phyloP scores from a whole-genome alignment of 2,329 filamentous ascomycete species.

The Pestalotiopsis sp. region DNA sequence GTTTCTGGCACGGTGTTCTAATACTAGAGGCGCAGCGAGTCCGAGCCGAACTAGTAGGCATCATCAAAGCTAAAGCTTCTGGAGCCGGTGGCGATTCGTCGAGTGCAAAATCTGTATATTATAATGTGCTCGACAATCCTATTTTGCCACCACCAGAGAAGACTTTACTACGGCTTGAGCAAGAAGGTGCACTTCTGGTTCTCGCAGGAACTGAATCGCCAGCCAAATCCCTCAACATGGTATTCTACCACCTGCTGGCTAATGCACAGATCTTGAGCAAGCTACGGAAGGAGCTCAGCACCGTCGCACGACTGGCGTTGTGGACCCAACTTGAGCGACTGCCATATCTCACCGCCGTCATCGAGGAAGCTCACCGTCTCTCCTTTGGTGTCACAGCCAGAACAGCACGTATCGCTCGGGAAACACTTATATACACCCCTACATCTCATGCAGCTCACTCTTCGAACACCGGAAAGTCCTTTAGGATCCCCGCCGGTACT shows the following conservation, averaged over 20 bases:
- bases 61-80: constrained; percentile 10
- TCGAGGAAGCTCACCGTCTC: constrained; percentile 1
- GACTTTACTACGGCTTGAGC: neutral
- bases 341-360: constrained; percentile 1
- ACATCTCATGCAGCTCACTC: constrained; percentile 19
- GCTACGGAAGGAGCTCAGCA: neutral
- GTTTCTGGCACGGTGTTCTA: constrained; percentile 24
- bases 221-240: neutral
- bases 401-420: constrained; percentile 21
- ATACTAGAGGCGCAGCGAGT: constrained; percentile 25
- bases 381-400: neutral
- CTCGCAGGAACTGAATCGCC: constrained; percentile 5
- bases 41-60: constrained; percentile 25
- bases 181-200: constrained; percentile 3
- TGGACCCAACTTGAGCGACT: constrained; percentile 4
- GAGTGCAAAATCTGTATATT: constrained; percentile 1
- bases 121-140: constrained; percentile 8
- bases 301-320: neutral
- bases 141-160: neutral
- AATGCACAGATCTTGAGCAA: neutral
- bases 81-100: constrained; percentile 15
- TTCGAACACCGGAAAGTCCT: constrained; percentile 16
- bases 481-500: constrained; percentile 29
- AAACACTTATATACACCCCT: constrained; percentile 21
- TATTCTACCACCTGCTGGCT: neutral